phyloP scores from a whole-genome alignment of 2,329 filamentous ascomycete species.

The Monilinia fructicola region DNA sequence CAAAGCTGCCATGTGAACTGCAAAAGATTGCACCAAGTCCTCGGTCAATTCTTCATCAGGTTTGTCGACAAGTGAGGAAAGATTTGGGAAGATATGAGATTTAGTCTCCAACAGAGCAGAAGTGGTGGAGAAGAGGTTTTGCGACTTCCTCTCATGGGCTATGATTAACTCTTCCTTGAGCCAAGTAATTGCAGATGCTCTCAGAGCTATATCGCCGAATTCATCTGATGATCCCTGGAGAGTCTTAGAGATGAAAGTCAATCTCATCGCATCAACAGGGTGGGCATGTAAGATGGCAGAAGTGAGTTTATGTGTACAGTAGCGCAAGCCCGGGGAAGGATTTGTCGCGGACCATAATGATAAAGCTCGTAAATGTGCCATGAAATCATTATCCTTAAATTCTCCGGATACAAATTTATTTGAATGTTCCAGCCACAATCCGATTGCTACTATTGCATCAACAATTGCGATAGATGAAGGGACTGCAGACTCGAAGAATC shows the following conservation, averaged over 20 bases:
- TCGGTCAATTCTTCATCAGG: constrained; percentile 49
- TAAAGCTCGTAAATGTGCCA: constrained; percentile 57
- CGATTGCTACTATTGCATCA: constrained; percentile 60
- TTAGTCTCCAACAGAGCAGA: constrained; percentile 61
- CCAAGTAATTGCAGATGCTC: constrained; percentile 63
- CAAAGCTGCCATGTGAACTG: constrained; percentile 58
- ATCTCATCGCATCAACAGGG: constrained; percentile 57
- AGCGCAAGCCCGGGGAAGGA: constrained; percentile 43
- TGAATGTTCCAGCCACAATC: constrained; percentile 57
- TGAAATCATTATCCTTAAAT: constrained; percentile 47
- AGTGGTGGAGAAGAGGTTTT: constrained; percentile 50
- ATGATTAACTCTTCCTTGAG: constrained; percentile 60
- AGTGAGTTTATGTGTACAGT: constrained; percentile 42
- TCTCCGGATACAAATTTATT: constrained; percentile 45
- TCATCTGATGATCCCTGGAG: constrained; percentile 59
- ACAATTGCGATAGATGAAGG: constrained; percentile 50
- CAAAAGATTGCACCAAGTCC: constrained; percentile 52
- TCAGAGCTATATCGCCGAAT: constrained; percentile 53
- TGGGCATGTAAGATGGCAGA: constrained; percentile 51
- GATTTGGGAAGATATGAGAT: constrained; percentile 60
- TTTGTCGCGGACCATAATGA: constrained; percentile 43
- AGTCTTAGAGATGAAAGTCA: constrained; percentile 63
- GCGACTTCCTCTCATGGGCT: constrained; percentile 37
- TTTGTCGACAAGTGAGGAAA: constrained; percentile 49
- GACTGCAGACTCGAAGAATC: constrained; percentile 53